phyloP scores from a whole-genome alignment of 2,329 filamentous ascomycete genomes.

The Mycogone perniciosa region DNA sequence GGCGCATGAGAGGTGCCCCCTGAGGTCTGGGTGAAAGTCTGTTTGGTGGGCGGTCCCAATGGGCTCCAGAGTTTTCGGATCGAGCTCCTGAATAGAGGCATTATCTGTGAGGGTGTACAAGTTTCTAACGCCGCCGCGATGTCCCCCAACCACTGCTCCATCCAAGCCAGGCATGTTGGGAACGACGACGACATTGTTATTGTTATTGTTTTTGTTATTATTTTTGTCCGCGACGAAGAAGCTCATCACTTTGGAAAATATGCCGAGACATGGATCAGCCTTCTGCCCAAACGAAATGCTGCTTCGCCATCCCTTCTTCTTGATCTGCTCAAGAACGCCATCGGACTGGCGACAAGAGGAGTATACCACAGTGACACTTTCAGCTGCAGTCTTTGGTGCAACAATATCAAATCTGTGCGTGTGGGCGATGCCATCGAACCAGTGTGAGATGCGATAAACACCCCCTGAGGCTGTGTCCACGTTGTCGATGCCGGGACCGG shows the following conservation, averaged over 20 bases:
- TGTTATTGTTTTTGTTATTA: constrained; percentile 25
- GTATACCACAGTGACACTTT: constrained; percentile 50
- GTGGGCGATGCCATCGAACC: constrained; percentile 74
- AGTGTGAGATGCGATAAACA: constrained; percentile 61
- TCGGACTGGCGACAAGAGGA: constrained; percentile 66
- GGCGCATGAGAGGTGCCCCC: constrained; percentile 60
- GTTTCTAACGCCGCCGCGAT: constrained; percentile 26
- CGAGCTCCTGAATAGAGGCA: constrained; percentile 57
- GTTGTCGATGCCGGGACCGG: constrained; percentile 61
- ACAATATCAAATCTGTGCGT: constrained; percentile 67
- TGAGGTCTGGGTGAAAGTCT: constrained; percentile 60
- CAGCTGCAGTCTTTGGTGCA: constrained; percentile 25
- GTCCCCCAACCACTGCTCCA: constrained; percentile 18
- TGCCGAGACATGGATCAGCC: constrained; percentile 65
- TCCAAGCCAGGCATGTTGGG: constrained; percentile 56
- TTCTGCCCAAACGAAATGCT: constrained; percentile 63
- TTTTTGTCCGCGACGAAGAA: constrained; percentile 38
- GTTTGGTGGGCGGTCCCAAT: constrained; percentile 55
- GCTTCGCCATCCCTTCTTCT: constrained; percentile 50
- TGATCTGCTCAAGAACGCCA: constrained; percentile 53
- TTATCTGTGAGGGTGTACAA: constrained; percentile 29
- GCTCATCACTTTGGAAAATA: constrained; percentile 66
- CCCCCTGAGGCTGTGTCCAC: constrained; percentile 53
- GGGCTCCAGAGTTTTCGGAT: constrained; percentile 67
- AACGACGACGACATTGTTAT: constrained; percentile 61